phyloP scores from a whole-genome alignment of 176 grass and related monocot species.

The Triticum monococcum region DNA sequence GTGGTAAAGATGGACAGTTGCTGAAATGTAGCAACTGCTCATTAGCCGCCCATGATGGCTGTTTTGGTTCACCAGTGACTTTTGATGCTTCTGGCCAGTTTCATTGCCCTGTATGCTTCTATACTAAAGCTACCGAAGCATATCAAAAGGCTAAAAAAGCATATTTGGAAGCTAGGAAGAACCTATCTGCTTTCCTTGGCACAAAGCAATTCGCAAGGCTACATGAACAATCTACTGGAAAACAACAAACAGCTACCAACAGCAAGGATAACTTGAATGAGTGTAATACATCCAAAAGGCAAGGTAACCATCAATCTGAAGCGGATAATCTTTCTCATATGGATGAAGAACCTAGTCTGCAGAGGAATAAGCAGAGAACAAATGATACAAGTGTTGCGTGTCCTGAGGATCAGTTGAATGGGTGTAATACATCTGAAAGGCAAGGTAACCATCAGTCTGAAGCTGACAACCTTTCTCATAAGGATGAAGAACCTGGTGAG shows the following conservation, averaged over 20 bases:
- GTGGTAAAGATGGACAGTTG: constrained; percentile 47
- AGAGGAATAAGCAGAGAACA: constrained; percentile 28
- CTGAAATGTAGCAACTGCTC: constrained; percentile 41
- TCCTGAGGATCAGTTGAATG: constrained; percentile 28
- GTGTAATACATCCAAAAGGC: constrained; percentile 14
- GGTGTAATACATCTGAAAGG: constrained; percentile 19
- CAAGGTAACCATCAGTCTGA: background rate
- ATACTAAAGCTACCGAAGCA: constrained; percentile 32
- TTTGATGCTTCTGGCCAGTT: constrained; percentile 21
- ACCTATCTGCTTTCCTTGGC: constrained; percentile 30
- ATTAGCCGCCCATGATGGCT: background rate
- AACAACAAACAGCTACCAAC: background rate
- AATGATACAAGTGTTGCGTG: constrained; percentile 8
- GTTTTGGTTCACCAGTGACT: background rate
- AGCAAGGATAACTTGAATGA: constrained; percentile 23
- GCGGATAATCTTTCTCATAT: background rate
- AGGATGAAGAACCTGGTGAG: constrained; percentile 7
- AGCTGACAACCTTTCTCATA: constrained; percentile 8
- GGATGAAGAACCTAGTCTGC: background rate
- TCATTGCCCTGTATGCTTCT: constrained; percentile 50
- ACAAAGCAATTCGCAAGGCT: background rate
- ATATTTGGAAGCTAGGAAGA: constrained; percentile 31
- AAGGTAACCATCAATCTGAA: constrained; percentile 5
- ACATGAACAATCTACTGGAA: constrained; percentile 3
- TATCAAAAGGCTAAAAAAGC: constrained; percentile 41